phyloP scores from a whole-genome alignment of 2,329 filamentous ascomycete genomes.

The Claviceps arundinis region DNA sequence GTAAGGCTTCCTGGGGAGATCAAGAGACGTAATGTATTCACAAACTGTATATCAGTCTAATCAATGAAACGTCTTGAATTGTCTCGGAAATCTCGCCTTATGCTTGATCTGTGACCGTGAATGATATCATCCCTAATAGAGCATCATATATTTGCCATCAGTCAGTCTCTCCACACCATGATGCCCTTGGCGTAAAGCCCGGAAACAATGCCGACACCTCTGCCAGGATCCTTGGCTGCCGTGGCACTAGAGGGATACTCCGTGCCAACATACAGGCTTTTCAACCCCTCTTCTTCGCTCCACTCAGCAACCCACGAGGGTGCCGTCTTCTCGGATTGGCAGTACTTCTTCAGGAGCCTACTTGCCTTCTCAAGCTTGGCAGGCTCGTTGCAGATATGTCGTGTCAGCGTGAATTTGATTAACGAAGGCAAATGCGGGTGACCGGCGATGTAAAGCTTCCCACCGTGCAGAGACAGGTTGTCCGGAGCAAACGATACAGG shows the following conservation, averaged over 20 bases:
- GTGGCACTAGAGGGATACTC: slow-evolving; percentile 23
- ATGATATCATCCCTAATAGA: neutral
- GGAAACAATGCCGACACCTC: slow-evolving; percentile 21
- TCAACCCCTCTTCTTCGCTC: slow-evolving; percentile 19
- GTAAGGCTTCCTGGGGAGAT: no score
- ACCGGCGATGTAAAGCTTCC: slow-evolving; percentile 25
- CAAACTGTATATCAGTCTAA: no score
- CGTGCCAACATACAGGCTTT: slow-evolving; percentile 19
- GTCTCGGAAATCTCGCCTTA: no score
- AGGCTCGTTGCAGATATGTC: slow-evolving; percentile 22
- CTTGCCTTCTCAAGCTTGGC: slow-evolving; percentile 13
- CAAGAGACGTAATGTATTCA: no score
- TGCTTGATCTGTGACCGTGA: no score
- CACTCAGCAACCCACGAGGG: slow-evolving; percentile 22
- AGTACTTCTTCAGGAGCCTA: slow-evolving; percentile 4
- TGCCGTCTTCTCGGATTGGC: slow-evolving; percentile 3
- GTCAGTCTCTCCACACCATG: slow-evolving; percentile 14
- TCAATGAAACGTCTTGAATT: no score
- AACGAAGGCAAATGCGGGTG: slow-evolving; percentile 24
- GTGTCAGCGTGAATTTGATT: slow-evolving; percentile 16
- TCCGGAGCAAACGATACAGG: slow-evolving; percentile 25
- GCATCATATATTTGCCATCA: neutral
- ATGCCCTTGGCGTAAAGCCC: slow-evolving; percentile 26
- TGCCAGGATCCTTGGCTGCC: slow-evolving; percentile 15
- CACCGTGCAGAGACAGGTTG: slow-evolving; percentile 21